Base-by-base conservation (phyloP, 2,329 filamentous ascomycete species). In the Exophiala lecanii-corni region DNA sequence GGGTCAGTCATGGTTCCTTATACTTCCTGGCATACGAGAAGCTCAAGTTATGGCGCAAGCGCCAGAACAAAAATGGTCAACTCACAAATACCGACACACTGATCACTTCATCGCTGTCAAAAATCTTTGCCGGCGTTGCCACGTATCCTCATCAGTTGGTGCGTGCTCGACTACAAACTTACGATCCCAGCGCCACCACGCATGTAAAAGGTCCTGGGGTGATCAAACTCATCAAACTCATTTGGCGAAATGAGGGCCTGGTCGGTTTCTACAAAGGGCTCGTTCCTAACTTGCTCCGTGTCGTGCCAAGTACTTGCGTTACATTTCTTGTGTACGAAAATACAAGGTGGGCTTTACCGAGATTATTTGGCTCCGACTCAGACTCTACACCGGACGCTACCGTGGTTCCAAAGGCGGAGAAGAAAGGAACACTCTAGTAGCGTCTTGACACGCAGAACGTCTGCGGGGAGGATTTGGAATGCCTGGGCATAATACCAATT, bases 281-380 rank as follows among this genome's bases (percentile, higher is more conserved):
- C 44, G 80, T 87, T 30, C 89, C 91, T 1, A 94, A 91, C 54
- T 76, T 95, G n/a, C 72, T 95, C 39, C 78, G 92, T 49, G 92
- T 97, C 19, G 73, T 98, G 64, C 92, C 92, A 3, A 89, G 89
- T 21, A 97, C 92, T 3, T 94, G 92, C 78, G 87, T 96, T 41
- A 97, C 91, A 1, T 97, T 98, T 62, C 66, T 98, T 57, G 89
- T 97, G 17, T 97, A 97, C 66, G 92, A 98, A 71, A 97, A 97
- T 64, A 82, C 84, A 47, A 89, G 84, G 67, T 80, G 77, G 54
- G 39, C 26, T 9, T 33, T 56, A 23, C 54, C 54, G 13, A 39
- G 50, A 26, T 33, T 55, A 10, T 49, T 53, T 42, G 47, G 50
- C 5, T 17, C 31, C 16, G 25, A 20, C 9, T 36, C 38, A 7